Base-by-base conservation (phyloP, 805 yeast genomes). In the Ogataea ramenticola region DNA sequence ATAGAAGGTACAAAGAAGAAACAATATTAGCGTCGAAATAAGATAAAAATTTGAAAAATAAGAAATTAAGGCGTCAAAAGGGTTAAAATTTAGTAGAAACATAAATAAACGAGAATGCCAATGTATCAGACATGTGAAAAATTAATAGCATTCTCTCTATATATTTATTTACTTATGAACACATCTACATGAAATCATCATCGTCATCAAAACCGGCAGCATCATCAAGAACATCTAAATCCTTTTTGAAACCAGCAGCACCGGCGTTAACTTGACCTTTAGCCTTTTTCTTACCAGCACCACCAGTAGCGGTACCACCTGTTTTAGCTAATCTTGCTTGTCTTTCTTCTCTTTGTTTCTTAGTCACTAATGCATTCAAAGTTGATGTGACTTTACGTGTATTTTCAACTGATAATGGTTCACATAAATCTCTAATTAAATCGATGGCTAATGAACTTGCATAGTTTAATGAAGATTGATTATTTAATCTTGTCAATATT, bases 281-380 rank as follows among this genome's bases (percentile, higher is more conserved):
- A 46, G 88, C 96, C 79, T 90, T 91, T 79, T 85, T 84, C 77
- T 90, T 89, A 66, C 96, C 95, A 33, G 95, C 93, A 61, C 96
- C 96, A 56, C 95, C 95, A 21, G 87, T 77, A 34, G 91, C 79
- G 24, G 95, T 85, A 51, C 91, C 93, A 49, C 93, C 91, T 44
- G 86, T 74, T 61, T 81, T 83, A 54, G 84, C 77, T 56, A 86
- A 68, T 64, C 96, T 80, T 22, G 86, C 88, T 57, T 79, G 86
- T 72, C 97, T 86, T 68, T 91, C 98, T 44, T 83, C 84, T 61
- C 82, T 83, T 64, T 82, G 88, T 68, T 91, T 91, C 45, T 89
- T 95, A 57, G 84, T 89, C 49, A 84, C 71, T 44, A 82, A 63
- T 4, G 90, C 91, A 53, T 79, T 86, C 58, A 91, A 71, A 0